Evolutionary conservation across 331 rosid genomes (phyloP), one percentile per base, ranked within the genome.

Genomic region (Erythrophleum ivorense): DNA sequence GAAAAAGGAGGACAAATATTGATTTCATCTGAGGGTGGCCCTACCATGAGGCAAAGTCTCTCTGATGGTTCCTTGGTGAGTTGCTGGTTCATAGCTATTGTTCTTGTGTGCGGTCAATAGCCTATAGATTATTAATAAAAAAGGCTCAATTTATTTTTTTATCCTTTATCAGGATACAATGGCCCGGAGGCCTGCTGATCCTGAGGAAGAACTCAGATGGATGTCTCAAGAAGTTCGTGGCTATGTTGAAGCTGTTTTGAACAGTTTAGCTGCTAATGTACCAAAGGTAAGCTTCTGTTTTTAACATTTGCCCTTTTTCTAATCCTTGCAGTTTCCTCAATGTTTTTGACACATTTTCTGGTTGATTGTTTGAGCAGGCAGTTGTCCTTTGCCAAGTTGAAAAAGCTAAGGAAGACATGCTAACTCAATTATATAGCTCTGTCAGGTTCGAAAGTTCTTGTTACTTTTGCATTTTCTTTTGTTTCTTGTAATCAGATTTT

Each of bases 211-310:
- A 84, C 99, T 96, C 48, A 85, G 98, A 77, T 94, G 99, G 99
- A 96, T 96, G 99, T 91, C 99, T 69, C 98, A 96, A 85, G 99
- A 96, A 94, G 99, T 96, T 33, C 97, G 99, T 40, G 99, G 99
- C 62, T 96, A 96, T 81, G 98, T 94, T 78, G 98, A 96, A 90
- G 99, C 99, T 76, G 99, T 96, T 66, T 87, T 96, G 83, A 96
- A 94, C 91, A 96, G 99, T 91, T 91, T 96, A 87, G 99, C 95
- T 82, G 99, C 99, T 40, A 96, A 94, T 87, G 98, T 96, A 43
- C 99, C 99, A 21, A 96, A 96, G 78, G 99, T 91, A 74, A 78
- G 88, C 73, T 85, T 29, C 21, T 24, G 14, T 18, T 52, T 81
- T 55, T 46, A 69, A n/a, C 55, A 38, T 68, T 19, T 69, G 0